Evolutionary conservation across 768 basidiomycete genomes (phyloP).

Genomic region (Tricholoma sp.): DNA sequence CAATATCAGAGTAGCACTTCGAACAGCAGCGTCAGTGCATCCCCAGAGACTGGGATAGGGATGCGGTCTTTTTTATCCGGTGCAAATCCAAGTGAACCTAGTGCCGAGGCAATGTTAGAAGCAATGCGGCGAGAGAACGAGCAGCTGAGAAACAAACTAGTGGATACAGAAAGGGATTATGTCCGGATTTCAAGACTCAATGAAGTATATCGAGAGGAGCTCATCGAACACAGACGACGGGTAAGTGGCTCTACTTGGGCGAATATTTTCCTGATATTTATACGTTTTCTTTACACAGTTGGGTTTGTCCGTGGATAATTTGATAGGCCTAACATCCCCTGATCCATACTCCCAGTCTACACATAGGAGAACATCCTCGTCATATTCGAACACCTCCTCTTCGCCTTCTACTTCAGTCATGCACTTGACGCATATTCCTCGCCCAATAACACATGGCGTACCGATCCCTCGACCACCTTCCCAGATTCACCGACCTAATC

Average conservation of each 20-base stretch:
- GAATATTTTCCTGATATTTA: constrained; percentile 5
- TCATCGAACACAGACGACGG: constrained; percentile 70
- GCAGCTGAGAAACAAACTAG: constrained; percentile 56
- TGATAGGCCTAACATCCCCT: constrained; percentile 62
- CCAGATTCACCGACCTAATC: constrained; percentile 53
- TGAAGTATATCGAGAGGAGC: constrained; percentile 80
- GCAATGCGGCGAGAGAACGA: constrained; percentile 80
- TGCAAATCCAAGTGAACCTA: constrained; percentile 30
- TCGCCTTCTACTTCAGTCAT: constrained; percentile 39
- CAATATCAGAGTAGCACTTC: constrained; percentile 31
- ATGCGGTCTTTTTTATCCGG: constrained; percentile 24
- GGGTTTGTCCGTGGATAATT: constrained; percentile 71
- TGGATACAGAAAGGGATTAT: constrained; percentile 74
- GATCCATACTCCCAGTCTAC: constrained; percentile 73
- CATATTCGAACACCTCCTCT: constrained; percentile 34
- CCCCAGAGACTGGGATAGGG: constrained; percentile 28
- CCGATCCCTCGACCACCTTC: constrained; percentile 74
- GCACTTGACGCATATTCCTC: constrained; percentile 25
- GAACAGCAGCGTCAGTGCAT: constrained; percentile 21
- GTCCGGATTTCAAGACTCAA: constrained; percentile 70
- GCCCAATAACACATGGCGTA: constrained; percentile 46
- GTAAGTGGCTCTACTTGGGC: constrained; percentile 39
- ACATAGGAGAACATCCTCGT: constrained; percentile 51
- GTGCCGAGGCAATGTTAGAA: constrained; percentile 60
- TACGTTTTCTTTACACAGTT: constrained; percentile 36